These are phyloP conservation scores for Debaryomyces psychrophilus DNA, from an alignment of 1,139 yeast species.

Conservation along the genomic window DNA sequence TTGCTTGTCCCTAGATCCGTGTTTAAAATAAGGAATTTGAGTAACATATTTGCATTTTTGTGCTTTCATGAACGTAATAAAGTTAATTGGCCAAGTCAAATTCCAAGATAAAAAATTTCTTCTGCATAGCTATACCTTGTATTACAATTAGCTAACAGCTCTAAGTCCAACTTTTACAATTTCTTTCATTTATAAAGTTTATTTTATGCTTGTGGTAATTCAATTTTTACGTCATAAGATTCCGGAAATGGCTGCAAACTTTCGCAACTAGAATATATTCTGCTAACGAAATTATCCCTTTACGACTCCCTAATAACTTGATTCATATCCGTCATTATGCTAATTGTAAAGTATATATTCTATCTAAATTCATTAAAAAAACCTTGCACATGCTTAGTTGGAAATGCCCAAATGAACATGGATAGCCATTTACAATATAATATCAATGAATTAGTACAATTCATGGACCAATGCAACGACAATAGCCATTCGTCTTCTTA, in stretches of 20 bases:
- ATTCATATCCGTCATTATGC: background rate
- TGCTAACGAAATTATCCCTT: background rate
- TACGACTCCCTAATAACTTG: background rate
- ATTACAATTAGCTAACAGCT: no score
- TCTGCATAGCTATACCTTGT: no score
- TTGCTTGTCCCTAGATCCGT: no score
- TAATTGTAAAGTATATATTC: background rate
- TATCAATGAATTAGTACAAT: conserved; percentile 5
- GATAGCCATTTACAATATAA: conserved; percentile 9
- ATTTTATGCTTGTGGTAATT: background rate
- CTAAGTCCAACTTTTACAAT: background rate
- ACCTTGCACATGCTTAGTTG: background rate
- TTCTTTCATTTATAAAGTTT: background rate
- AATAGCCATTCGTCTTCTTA: background rate
- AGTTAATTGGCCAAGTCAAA: no score
- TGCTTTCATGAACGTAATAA: no score
- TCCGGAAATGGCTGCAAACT: conserved; percentile 5
- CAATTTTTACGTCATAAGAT: background rate
- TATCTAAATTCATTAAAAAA: background rate
- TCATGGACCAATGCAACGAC: conserved; percentile 7
- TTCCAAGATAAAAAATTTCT: no score
- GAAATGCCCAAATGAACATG: conserved; percentile 1
- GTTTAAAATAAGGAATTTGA: no score
- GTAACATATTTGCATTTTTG: no score
- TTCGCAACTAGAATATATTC: background rate